Evolutionary conservation across 1,284 basidiomycete genomes (phyloP), one percentile per base, ranked within the genome.

Genomic region (Ceratobasidium sp.): DNA sequence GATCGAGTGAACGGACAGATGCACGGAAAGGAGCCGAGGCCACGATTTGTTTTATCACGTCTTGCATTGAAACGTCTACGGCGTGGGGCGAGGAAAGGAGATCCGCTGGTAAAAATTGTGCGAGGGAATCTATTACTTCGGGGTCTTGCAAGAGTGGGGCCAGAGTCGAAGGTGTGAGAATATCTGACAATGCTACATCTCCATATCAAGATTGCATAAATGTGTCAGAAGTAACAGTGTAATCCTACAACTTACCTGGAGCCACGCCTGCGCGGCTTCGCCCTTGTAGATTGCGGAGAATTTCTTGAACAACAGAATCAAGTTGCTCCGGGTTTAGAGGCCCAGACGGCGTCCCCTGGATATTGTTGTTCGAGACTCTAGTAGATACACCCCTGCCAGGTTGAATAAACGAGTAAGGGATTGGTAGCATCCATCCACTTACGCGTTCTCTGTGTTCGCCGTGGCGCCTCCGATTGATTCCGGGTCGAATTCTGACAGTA

Each of bases 31-130:
- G 86, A 0, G 84, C 82, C 7, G 83, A 84, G 50, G 80, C 78
- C 60, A 84, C 81, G 72, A 86, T 82, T 23, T 79, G 80, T 57
- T 82, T 81, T 2, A 93, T 78, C 9, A 79, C 83, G 69, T 90
- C 88, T 36, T 56, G 62, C 16, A 23, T 23, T 11, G 62, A 19
- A 16, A 66, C 21, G 14, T 66, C 56, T 7, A 66, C 58, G 7
- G 69, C 67, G 1, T 83, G 79, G 1, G 85, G 86, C 7, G 87
- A 87, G 23, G 80, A 77, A 0, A 87, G 87, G 6, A 90, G 80
- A 77, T 90, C 89, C 9, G 87, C 80, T 1, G 90, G 89, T 30
- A 92, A 83, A 73, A 90, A 84, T 7, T 90, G 90, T 76, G 90
- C 90, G 69, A 92, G 80, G 1, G 88, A 77, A 7, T 83, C 78